Conservation (phyloP, 345 rosid genomes). For the Clausena lansium region DNA sequence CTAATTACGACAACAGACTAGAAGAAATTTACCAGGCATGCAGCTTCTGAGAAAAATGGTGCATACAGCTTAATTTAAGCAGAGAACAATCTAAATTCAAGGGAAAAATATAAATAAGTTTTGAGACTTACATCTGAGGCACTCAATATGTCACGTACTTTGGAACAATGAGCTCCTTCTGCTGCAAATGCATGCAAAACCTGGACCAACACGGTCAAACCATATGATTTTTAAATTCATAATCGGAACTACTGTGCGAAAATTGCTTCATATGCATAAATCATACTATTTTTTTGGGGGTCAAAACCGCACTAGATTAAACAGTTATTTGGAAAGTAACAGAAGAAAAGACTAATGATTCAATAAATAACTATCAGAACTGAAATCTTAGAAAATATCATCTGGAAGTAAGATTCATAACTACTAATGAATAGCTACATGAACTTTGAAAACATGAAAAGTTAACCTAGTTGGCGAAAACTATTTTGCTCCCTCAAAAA, state of each 20-base stretch:
- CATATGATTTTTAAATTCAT: background rate
- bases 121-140: slow-evolving; percentile 81
- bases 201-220: slow-evolving; percentile 33
- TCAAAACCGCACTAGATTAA: background rate
- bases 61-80: background rate
- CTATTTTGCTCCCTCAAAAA: background rate
- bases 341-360: background rate
- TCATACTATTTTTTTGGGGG: background rate
- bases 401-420: background rate
- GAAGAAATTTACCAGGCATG: background rate
- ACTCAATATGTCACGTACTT: slow-evolving; percentile 78
- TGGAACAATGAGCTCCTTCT: slow-evolving; percentile 92
- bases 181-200: slow-evolving; percentile 96
- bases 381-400: background rate
- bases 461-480: background rate
- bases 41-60: background rate
- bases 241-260: background rate
- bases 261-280: background rate
- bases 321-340: background rate
- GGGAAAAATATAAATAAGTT: background rate
- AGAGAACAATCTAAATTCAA: background rate
- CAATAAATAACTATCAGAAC: background rate
- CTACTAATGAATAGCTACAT: background rate
- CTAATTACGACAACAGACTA: background rate
- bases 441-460: background rate